A percentile compares a stretch with the other conserved stretches of the same genome.
These are phyloP conservation scores for Kondoa subrosea DNA, from an alignment of 768 basidiomycete species.

Conservation along the genomic window DNA sequence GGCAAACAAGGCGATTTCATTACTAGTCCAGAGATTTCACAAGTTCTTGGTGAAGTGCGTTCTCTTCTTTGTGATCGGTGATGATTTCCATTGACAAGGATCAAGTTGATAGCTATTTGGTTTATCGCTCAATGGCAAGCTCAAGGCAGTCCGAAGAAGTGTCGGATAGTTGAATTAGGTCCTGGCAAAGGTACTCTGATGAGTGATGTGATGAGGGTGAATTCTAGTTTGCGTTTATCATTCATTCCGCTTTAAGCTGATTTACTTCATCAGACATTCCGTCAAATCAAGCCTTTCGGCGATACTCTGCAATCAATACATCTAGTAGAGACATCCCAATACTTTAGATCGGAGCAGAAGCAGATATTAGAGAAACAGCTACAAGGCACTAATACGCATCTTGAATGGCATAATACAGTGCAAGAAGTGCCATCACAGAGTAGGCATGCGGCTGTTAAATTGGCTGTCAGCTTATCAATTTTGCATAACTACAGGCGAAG, in stretches of 20 bases:
- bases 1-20: conserved; percentile 81
- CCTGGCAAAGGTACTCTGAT: conserved; percentile 86
- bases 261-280: conserved; percentile 30
- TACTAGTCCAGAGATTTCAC: conserved; percentile 90
- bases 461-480: neutral
- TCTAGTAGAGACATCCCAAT: conserved; percentile 24
- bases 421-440: conserved; percentile 44
- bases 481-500: conserved; percentile 17
- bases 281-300: conserved; percentile 34
- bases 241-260: conserved; percentile 23
- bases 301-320: conserved; percentile 20
- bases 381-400: conserved; percentile 20
- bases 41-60: conserved; percentile 86
- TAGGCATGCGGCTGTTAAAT: conserved; percentile 14
- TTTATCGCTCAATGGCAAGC: conserved; percentile 56
- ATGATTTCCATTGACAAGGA: conserved; percentile 30
- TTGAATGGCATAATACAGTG: conserved; percentile 59
- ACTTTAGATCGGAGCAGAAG: conserved; percentile 21
- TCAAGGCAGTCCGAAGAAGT: conserved; percentile 37
- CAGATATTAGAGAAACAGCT: conserved; percentile 10
- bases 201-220: conserved; percentile 68
- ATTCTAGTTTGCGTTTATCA: conserved; percentile 28
- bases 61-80: conserved; percentile 10
- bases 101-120: conserved; percentile 76
- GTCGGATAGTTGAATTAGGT: conserved; percentile 76